These are phyloP conservation scores for Phaeotremella fagi DNA, from an alignment of 768 basidiomycete species.

Conservation along the genomic window DNA sequence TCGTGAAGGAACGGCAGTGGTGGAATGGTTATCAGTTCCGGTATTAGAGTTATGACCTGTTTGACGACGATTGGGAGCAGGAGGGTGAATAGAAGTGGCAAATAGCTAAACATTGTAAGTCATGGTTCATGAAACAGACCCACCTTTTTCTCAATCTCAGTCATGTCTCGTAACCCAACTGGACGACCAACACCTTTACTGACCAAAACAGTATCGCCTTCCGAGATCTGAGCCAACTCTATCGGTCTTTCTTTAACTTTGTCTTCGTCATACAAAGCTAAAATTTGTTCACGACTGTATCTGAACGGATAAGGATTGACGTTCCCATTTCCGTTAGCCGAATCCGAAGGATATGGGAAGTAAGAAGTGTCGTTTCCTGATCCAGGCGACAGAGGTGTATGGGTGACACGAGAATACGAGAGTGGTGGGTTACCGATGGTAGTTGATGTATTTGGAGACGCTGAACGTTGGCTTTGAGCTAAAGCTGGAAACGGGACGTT, in stretches of 20 bases:
- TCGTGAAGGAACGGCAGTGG: constrained; percentile 14
- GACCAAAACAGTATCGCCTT: constrained; percentile 33
- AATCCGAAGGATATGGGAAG: constrained; percentile 23
- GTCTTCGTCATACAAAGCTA: constrained; percentile 51
- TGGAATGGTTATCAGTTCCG: constrained; percentile 9
- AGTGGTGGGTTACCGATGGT: constrained; percentile 12
- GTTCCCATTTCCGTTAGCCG: constrained; percentile 11
- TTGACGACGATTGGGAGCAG: constrained; percentile 71
- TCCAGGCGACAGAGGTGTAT: constrained; percentile 33
- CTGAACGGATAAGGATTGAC: constrained; percentile 34
- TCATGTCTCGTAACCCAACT: constrained; percentile 69
- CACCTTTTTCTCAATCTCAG: constrained; percentile 84
- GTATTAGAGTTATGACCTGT: constrained; percentile 6
- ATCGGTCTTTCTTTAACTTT: constrained; percentile 63
- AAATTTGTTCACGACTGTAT: constrained; percentile 41
- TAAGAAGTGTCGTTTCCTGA: constrained; percentile 30
- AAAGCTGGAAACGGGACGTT: constrained; percentile 30
- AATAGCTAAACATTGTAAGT: constrained; percentile 59
- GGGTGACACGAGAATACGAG: constrained; percentile 37
- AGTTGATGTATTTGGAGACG: constrained; percentile 22
- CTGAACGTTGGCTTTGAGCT: constrained; percentile 6
- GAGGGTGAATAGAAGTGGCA: constrained; percentile 75
- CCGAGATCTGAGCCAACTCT: constrained; percentile 62
- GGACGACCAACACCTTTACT: constrained; percentile 71
- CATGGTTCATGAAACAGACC: constrained; percentile 25